Conservation (phyloP, 2,329 filamentous ascomycete species). For the Xylaria sp. region DNA sequence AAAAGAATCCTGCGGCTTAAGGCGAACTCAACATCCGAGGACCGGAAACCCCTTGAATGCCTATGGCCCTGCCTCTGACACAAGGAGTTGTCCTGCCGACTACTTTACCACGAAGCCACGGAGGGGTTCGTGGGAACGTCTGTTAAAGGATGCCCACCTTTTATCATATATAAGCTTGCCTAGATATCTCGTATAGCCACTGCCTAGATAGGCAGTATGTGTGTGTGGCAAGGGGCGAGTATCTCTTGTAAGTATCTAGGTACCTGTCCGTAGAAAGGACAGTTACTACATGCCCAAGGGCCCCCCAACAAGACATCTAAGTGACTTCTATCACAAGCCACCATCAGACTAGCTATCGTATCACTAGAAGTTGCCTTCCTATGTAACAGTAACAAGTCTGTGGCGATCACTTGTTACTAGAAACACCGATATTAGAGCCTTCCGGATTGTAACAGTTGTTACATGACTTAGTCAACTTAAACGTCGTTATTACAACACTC, state of each 20-base stretch:
- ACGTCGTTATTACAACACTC: too few species aligned
- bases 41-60: conserved; percentile 22
- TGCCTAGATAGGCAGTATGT: not conserved
- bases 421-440: not conserved
- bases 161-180: conserved; percentile 11
- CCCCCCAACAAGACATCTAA: not conserved
- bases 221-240: not conserved
- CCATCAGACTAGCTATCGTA: not conserved
- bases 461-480: not conserved
- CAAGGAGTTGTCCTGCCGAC: conserved; percentile 17
- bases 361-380: not conserved
- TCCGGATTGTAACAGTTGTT: not conserved
- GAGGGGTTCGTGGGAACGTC: conserved; percentile 10
- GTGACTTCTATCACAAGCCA: not conserved
- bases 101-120: conserved; percentile 16
- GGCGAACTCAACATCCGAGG: conserved; percentile 12
- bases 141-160: not conserved
- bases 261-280: not conserved
- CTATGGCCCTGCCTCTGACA: conserved; percentile 20
- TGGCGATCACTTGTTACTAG: not conserved
- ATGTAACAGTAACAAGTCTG: not conserved
- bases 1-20: conserved; percentile 20
- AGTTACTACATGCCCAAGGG: not conserved
- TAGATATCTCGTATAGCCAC: not conserved
- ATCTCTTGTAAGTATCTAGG: not conserved